Evolutionary conservation across 2,329 filamentous ascomycete genomes (phyloP), one percentile per base, ranked within the genome.

Genomic region (Nigrospora sphaerica): DNA sequence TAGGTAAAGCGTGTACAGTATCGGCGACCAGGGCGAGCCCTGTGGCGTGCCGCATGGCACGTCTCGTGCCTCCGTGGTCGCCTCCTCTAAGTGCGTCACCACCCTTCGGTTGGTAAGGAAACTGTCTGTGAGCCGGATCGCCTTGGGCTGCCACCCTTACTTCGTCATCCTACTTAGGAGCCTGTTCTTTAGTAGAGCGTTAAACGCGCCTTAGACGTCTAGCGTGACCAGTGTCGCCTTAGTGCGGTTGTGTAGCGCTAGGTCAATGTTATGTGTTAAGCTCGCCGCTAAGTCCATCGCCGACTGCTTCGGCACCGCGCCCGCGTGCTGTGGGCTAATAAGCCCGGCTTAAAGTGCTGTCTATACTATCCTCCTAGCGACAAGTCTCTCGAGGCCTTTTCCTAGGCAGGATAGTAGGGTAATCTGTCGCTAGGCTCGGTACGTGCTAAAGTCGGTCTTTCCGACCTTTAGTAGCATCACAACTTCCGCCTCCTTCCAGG

Each of bases 351-450:
- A 6, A 10, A 49, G 33, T 1, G 42, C 36, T 14, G 44, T 44
- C 14, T 36, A 39, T 23, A 39, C 32, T 44, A 45, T 18, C 16
- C 45, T 34, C 13, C 33, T 3, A 5, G 39, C 45, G 32, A 51
- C 40, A 2, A 51, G 37, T 17, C 51, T 32, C 34, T 53, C 39
- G 11, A 51, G 45, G 6, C 44, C 46, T 41, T 53, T 49, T 14
- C 46, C 34, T 6, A 53, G 34, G 33, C 39, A 53, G 10, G 39
- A 51, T 11, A 53, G 42, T 17, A 53, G 46, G 12, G 49, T 23
- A 35, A 53, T 53, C 16, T 39, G 49, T 14, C 45, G 43, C 41
- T 23, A 53, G 11, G 35, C 45, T 17, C 45, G 19, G n/a, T 36
- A 12, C 13, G 17, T 31, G n/a, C 40, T 44, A 16, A 12, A 16